phyloP scores from a whole-genome alignment of 345 rosid species.

The Murraya koenigii region DNA sequence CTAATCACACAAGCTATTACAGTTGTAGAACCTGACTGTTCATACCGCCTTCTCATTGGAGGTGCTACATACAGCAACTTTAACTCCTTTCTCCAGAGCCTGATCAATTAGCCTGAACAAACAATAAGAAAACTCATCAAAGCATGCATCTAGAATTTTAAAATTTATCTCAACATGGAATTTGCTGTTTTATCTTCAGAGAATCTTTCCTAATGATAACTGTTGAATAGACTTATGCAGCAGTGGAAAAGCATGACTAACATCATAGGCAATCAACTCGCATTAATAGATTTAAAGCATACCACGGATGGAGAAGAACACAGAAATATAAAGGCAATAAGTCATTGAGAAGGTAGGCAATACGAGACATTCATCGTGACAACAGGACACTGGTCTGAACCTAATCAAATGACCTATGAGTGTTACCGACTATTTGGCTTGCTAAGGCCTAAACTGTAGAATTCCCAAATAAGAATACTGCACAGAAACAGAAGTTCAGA shows the following conservation, averaged over 20 bases:
- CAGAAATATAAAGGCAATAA: not conserved
- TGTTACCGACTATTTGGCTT: not conserved
- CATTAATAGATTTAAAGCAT: not conserved
- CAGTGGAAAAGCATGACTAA: not conserved
- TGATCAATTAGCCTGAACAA: constrained; percentile 78
- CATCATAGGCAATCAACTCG: not conserved
- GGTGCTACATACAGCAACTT: constrained; percentile 94
- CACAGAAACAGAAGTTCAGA: constrained; percentile 15
- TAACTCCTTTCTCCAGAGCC: constrained; percentile 75
- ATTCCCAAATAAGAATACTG: not conserved
- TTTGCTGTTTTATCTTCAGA: not conserved
- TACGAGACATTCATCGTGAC: not conserved
- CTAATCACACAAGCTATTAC: constrained; percentile 19
- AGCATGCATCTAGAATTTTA: not conserved
- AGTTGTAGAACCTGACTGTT: constrained; percentile 56
- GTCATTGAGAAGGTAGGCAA: not conserved
- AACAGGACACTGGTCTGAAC: not conserved
- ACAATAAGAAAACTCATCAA: constrained; percentile 9
- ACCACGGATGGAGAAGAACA: not conserved
- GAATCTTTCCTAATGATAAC: not conserved
- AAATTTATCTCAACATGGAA: not conserved
- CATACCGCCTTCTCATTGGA: constrained; percentile 99
- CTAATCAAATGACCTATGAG: not conserved
- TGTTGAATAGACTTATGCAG: not conserved
- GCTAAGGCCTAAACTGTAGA: not conserved